A percentile compares a stretch with the other conserved stretches of the same genome.
phyloP scores from a whole-genome alignment of 1,284 basidiomycete species.

The Lignosus rhinocerotis region DNA sequence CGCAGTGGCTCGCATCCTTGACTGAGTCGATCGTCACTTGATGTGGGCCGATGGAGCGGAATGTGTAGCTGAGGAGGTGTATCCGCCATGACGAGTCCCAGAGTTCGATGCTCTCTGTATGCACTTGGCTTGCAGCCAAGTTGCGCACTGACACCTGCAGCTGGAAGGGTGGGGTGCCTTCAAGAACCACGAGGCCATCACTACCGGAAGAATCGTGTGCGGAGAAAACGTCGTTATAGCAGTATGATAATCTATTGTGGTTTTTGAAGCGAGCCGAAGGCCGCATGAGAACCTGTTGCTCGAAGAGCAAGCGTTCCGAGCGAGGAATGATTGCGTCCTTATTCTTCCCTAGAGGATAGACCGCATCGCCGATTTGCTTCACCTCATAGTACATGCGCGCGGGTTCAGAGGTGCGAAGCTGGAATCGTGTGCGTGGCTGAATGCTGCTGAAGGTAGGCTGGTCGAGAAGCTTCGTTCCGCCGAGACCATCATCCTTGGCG shows the following conservation, averaged over 20 bases:
- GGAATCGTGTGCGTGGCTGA: conserved; percentile 79
- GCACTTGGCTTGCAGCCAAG: conserved; percentile 65
- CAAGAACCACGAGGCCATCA: conserved; percentile 64
- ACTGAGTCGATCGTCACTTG: conserved; percentile 77
- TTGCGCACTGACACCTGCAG: conserved; percentile 77
- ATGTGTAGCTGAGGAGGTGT: conserved; percentile 69
- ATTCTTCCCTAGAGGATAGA: conserved; percentile 77
- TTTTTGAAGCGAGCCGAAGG: conserved; percentile 80
- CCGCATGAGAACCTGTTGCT: conserved; percentile 79
- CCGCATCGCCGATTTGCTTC: conserved; percentile 82
- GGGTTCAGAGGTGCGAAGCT: conserved; percentile 76
- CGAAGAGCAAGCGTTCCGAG: conserved; percentile 67
- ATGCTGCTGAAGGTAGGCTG: conserved; percentile 86
- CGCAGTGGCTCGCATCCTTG: conserved; percentile 79
- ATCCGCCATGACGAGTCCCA: conserved; percentile 73
- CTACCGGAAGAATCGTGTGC: conserved; percentile 50
- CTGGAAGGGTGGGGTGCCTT: conserved; percentile 88
- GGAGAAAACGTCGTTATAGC: conserved; percentile 69
- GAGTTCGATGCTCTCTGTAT: conserved; percentile 59
- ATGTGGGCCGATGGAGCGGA: conserved; percentile 81
- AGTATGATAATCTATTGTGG: conserved; percentile 69
- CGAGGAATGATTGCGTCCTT: conserved; percentile 61
- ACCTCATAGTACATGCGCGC: conserved; percentile 90
- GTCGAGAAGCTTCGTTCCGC: conserved; percentile 62
- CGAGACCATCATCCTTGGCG: conserved; percentile 59